Conservation (phyloP, 164 flowering plant genomes). For the Brasenia schreberi region DNA sequence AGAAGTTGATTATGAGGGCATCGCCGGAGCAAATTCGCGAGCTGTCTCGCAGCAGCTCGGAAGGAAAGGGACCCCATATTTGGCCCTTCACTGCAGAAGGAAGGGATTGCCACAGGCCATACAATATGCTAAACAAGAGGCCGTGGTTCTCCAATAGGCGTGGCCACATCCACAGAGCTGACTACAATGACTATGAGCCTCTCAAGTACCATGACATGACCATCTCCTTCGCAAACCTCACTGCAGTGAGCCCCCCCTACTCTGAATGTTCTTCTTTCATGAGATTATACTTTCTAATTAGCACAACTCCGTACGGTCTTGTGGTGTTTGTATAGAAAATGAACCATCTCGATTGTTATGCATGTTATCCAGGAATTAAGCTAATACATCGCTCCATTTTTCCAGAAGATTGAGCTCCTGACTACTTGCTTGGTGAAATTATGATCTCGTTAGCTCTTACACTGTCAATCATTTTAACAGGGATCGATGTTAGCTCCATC, state of each 20-base stretch:
- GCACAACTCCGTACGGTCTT: too few species aligned
- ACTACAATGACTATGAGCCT: conserved; percentile 13
- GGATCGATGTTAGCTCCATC: conserved; percentile 29
- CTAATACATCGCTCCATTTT: too few species aligned
- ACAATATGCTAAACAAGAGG: conserved; percentile 18
- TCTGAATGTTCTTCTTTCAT: neutral
- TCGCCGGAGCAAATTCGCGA: conserved; percentile 27
- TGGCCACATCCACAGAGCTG: conserved; percentile 23
- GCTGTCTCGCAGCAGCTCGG: conserved; percentile 15
- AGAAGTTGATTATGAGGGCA: conserved; percentile 23
- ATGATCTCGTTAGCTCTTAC: too few species aligned
- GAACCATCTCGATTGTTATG: too few species aligned
- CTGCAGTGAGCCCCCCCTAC: conserved; percentile 11
- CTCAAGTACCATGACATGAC: conserved; percentile 23
- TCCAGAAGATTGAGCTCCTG: too few species aligned
- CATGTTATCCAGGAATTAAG: too few species aligned
- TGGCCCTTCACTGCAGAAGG: conserved; percentile 18
- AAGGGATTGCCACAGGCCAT: conserved; percentile 18
- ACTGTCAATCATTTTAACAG: conserved; percentile 3
- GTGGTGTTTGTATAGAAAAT: neutral
- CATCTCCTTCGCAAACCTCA: conserved; percentile 21
- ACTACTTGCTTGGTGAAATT: too few species aligned
- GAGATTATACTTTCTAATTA: too few species aligned
- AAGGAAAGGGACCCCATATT: neutral
- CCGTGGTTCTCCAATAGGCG: conserved; percentile 19